Evolutionary conservation across 2,329 filamentous ascomycete species (phyloP), one percentile per base, ranked within the genome.

Genomic region (Diaporthe sp.): DNA sequence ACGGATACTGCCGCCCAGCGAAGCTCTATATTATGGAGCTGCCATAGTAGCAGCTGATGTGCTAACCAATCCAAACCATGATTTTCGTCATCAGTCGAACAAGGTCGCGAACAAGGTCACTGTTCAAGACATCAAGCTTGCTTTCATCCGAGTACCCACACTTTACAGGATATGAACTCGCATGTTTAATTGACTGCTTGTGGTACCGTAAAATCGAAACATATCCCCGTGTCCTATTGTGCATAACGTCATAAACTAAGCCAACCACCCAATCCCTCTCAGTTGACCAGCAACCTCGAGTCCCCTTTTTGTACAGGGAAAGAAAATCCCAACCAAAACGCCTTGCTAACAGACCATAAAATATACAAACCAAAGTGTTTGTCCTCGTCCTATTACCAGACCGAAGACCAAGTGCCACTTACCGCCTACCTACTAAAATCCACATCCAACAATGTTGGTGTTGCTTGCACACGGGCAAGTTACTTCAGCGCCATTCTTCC

Each of bases 211-310:
- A 28, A 17, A 25, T 53, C 39, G 5, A 34, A 34, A 53, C 15
- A 42, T 39, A 70, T 20, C 39, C 4, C 47, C 28, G 12, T 7
- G 17, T 63, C 47, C 47, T 68, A 25, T 12, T 28, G 20, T 68
- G 13, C 22, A 68, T 51, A 51, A 39, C 25, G 49, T 70, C 34
- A 20, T 28, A 20, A 42, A 70, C 37, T 13, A 34, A 39, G 8
- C 37, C 8, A 17, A 5, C 49, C 17, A 65, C 65, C 47, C 15
- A 39, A 28, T 20, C n/a, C 25, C 34, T 42, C 49, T 55, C 4
- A 3, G 49, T 42, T 70, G 49, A 25, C 65, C 47, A 42, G 65
- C 65, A 70, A 55, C 65, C 49, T 55, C 13, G n/a, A 51, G 65
- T 53, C 34, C 28, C 57, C 31, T 25, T 34, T 9, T 28, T 25